These are phyloP conservation scores for Macrotyloma uniflorum DNA, from an alignment of 306 rosid genomes.

Conservation along the genomic window DNA sequence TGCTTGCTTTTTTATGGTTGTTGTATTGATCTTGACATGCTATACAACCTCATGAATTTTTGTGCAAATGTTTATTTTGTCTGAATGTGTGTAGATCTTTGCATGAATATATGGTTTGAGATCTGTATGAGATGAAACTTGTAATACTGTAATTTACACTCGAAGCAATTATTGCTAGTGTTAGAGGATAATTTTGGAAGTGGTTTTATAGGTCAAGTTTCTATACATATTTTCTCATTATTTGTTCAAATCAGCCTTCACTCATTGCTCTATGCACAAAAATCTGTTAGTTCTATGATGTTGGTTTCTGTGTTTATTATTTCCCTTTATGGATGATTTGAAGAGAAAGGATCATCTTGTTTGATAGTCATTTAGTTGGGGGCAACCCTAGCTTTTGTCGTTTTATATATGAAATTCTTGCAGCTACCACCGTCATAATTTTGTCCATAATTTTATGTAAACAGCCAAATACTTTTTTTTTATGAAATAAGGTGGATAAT, in stretches of 20 bases:
- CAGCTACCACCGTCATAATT: background rate
- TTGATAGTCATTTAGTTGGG: conserved; percentile 5
- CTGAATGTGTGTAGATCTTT: background rate
- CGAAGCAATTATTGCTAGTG: background rate
- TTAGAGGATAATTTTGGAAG: background rate
- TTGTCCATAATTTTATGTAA: background rate
- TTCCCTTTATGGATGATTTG: conserved; percentile 9
- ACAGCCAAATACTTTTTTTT: background rate
- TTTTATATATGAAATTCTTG: background rate
- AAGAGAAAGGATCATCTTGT: background rate
- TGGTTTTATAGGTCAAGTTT: conserved; percentile 9
- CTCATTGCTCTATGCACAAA: background rate
- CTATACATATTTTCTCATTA: background rate
- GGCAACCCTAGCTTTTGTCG: background rate
- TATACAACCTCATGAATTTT: background rate
- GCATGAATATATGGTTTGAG: conserved; percentile 6
- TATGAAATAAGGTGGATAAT: background rate
- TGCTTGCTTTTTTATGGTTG: background rate
- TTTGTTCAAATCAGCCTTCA: background rate
- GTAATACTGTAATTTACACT: background rate
- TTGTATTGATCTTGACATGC: conserved; percentile 6
- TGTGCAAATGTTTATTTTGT: background rate
- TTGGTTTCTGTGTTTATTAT: conserved; percentile 10
- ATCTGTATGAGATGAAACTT: background rate
- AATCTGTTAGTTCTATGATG: background rate